Conservation (phyloP, 305 asterid species). For the Solanum hybrid region DNA sequence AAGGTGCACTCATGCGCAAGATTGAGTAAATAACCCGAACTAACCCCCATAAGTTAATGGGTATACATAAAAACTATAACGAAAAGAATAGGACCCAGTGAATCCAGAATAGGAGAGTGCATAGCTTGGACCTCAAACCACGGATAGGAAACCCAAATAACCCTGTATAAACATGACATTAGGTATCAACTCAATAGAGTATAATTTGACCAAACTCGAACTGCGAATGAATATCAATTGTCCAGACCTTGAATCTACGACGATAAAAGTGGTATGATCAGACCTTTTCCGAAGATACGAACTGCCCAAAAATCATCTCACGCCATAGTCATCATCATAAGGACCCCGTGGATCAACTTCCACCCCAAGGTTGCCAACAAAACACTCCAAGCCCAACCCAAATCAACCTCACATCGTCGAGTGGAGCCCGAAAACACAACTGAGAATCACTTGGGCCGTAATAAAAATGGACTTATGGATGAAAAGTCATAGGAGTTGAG, state of each 20-base stretch:
- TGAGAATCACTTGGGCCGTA: not conserved
- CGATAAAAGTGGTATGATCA: not conserved
- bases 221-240: too few relatives aligned
- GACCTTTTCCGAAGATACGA: not conserved
- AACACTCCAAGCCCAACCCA: not conserved
- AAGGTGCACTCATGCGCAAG: not conserved
- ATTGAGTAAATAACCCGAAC: not conserved
- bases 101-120: not conserved
- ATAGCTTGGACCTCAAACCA: not conserved
- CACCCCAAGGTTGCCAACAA: not conserved
- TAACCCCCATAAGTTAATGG: not conserved
- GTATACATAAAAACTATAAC: too few relatives aligned
- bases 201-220: not conserved
- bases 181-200: not conserved
- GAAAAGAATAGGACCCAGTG: not conserved
- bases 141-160: not conserved
- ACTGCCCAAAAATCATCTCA: not conserved
- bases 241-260: not conserved
- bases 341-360: not conserved
- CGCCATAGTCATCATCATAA: not conserved
- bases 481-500: not conserved
- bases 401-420: not conserved
- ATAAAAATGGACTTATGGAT: not conserved
- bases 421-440: not conserved
- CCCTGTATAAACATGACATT: too few relatives aligned